These are phyloP conservation scores for Xylaria sp. DNA, from an alignment of 2,329 filamentous ascomycete species.

Conservation along the genomic window DNA sequence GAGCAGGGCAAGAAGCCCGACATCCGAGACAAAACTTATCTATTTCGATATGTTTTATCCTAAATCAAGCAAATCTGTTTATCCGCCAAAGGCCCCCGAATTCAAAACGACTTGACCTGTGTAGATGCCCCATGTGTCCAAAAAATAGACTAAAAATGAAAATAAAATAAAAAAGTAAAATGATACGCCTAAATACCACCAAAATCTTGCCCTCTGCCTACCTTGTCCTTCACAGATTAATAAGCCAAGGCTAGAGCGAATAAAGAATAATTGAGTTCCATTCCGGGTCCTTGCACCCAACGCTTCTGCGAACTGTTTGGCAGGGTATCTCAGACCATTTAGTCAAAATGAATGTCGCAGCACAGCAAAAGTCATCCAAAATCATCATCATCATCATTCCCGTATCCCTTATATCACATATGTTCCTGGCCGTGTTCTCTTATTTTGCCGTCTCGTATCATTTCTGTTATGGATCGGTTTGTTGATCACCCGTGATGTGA, in stretches of 20 bases:
- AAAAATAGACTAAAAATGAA: neutral
- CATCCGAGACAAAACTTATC: neutral
- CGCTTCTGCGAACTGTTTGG: slow-evolving; percentile 11
- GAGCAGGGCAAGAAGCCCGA: neutral
- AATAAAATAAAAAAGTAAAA: neutral
- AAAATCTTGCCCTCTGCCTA: neutral
- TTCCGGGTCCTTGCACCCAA: slow-evolving; percentile 22
- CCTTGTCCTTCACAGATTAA: neutral
- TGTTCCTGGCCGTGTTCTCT: neutral
- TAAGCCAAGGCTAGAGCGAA: slow-evolving; percentile 3
- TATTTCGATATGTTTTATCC: neutral
- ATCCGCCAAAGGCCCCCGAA: neutral
- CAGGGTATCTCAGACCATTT: slow-evolving; percentile 30
- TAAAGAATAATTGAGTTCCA: slow-evolving; percentile 1
- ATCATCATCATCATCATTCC: slow-evolving; percentile 9
- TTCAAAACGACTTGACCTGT: neutral
- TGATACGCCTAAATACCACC: neutral
- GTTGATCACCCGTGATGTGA: neutral
- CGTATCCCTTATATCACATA: slow-evolving; percentile 12
- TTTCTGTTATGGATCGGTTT: neutral
- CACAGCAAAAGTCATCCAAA: neutral
- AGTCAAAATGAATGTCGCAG: slow-evolving; percentile 20
- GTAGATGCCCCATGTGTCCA: neutral
- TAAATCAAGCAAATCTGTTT: neutral
- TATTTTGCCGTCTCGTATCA: neutral